A percentile compares a stretch with the other conserved stretches of the same genome.
phyloP scores from a whole-genome alignment of 73 alveolate species.

The Symbiodinium natans region DNA sequence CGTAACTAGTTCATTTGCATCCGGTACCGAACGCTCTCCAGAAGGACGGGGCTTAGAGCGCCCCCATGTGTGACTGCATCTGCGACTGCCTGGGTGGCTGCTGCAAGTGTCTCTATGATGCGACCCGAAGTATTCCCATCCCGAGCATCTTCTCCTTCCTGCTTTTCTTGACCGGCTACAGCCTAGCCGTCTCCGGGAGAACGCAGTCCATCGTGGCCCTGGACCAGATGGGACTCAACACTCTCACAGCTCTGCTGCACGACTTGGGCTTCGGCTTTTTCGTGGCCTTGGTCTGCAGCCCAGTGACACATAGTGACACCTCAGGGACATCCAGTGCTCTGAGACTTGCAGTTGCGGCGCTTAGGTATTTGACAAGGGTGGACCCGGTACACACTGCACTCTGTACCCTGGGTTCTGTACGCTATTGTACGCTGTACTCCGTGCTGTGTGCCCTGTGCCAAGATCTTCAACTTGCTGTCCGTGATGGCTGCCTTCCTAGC shows the following conservation, averaged over 20 bases:
- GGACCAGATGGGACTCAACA: slow-evolving; percentile 19
- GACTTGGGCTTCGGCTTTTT: slow-evolving; percentile 53
- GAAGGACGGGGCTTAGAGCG: neutral
- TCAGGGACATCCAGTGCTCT: too few species aligned
- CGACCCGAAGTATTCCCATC: slow-evolving; percentile 39
- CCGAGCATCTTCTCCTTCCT: slow-evolving; percentile 8
- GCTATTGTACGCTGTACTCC: too few species aligned
- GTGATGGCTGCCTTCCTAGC: slow-evolving; percentile 58
- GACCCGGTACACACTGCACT: too few species aligned
- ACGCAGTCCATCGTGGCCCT: neutral
- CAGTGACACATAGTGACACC: neutral
- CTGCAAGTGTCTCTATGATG: slow-evolving; percentile 39
- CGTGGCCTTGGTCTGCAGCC: slow-evolving; percentile 22
- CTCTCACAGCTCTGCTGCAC: slow-evolving; percentile 1
- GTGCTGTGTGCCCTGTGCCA: too few species aligned
- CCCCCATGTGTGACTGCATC: slow-evolving; percentile 56
- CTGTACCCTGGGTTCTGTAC: too few species aligned
- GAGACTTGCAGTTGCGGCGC: too few species aligned
- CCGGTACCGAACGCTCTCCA: slow-evolving; percentile 56
- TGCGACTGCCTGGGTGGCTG: slow-evolving; percentile 34
- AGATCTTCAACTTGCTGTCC: slow-evolving; percentile 54
- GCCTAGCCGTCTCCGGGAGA: slow-evolving; percentile 39
- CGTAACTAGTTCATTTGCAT: neutral
- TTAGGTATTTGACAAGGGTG: too few species aligned
- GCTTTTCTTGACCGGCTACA: slow-evolving; percentile 27